phyloP scores from a whole-genome alignment of 768 basidiomycete genomes.

The Leccinum imitatum region DNA sequence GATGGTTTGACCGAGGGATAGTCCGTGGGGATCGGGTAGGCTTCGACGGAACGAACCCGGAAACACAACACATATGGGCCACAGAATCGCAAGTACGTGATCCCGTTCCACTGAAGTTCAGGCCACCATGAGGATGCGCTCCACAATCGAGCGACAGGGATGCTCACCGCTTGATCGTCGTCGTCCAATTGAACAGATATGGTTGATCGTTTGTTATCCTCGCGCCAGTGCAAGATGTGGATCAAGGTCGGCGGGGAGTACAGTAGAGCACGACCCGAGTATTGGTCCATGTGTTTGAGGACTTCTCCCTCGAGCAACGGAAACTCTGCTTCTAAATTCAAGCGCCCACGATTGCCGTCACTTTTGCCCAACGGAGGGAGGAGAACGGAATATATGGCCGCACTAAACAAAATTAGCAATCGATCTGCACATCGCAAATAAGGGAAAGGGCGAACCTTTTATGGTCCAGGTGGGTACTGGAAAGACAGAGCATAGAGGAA shows the following conservation, averaged over 20 bases:
- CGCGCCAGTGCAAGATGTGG: slow-evolving; percentile 41
- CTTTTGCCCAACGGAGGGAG: slow-evolving; percentile 1
- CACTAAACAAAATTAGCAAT: slow-evolving; percentile 8
- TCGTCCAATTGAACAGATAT: slow-evolving; percentile 27
- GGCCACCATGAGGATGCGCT: not conserved
- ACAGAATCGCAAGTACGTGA: slow-evolving; percentile 45
- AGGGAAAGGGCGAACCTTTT: slow-evolving; percentile 12
- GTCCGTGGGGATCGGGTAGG: slow-evolving; percentile 27
- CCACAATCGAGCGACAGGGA: not conserved
- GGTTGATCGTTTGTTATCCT: slow-evolving; percentile 19
- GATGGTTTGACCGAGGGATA: slow-evolving; percentile 5
- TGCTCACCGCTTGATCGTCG: slow-evolving; percentile 35
- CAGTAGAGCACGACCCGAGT: slow-evolving; percentile 32
- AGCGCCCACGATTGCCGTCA: not conserved
- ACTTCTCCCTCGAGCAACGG: slow-evolving; percentile 16
- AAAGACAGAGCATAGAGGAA: slow-evolving; percentile 15
- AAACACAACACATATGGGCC: slow-evolving; percentile 53
- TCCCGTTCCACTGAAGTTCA: slow-evolving; percentile 37
- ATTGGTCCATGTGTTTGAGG: slow-evolving; percentile 38
- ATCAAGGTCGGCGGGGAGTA: slow-evolving; percentile 30
- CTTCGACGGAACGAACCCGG: slow-evolving; percentile 50
- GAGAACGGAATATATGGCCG: slow-evolving; percentile 12
- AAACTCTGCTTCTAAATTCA: slow-evolving; percentile 16
- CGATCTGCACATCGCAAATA: not conserved
- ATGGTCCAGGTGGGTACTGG: not conserved